Evolutionary conservation across 176 grass and related monocot genomes (phyloP).

Genomic region (Tillandsia leiboldiana): DNA sequence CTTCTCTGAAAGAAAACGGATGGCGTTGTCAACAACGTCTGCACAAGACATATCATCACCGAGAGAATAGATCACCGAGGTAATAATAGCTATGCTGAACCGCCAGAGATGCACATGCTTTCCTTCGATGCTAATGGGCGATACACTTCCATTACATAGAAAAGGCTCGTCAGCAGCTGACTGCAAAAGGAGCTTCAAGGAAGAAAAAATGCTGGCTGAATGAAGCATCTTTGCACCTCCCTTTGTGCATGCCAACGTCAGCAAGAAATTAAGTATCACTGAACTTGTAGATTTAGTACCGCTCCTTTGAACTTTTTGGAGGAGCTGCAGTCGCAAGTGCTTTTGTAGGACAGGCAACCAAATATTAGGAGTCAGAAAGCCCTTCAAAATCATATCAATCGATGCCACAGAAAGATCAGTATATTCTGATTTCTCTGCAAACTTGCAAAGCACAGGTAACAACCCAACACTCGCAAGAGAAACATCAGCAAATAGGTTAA

Average conservation of each 20-base stretch:
- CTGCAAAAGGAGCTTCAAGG: constrained; percentile 54
- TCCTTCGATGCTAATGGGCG: constrained; percentile 22
- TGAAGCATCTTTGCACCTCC: constrained; percentile 80
- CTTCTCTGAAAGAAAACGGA: constrained; percentile 62
- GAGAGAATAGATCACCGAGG: constrained; percentile 55
- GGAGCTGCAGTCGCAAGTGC: constrained; percentile 53
- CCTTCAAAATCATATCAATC: constrained; percentile 79
- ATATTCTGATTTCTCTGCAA: constrained; percentile 52
- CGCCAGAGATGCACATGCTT: constrained; percentile 56
- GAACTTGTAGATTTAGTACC: constrained; percentile 28
- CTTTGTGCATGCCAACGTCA: constrained; percentile 73
- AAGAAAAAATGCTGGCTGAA: constrained; percentile 61
- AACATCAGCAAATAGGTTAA: constrained; percentile 46
- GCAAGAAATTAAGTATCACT: constrained; percentile 64
- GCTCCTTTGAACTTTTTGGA: constrained; percentile 50
- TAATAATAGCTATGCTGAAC: constrained; percentile 56
- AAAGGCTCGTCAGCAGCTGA: constrained; percentile 33
- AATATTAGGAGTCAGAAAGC: constrained; percentile 36
- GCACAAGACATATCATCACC: constrained; percentile 48
- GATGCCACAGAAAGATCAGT: constrained; percentile 52
- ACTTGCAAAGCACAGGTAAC: constrained; percentile 78
- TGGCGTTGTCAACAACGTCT: constrained; percentile 39
- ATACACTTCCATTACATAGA: constrained; percentile 24
- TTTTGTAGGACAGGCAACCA: constrained; percentile 65
- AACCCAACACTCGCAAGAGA: constrained; percentile 41